Evolutionary conservation across 1,284 basidiomycete species (phyloP), one percentile per base, ranked within the genome.

Genomic region (Irpex sp.): DNA sequence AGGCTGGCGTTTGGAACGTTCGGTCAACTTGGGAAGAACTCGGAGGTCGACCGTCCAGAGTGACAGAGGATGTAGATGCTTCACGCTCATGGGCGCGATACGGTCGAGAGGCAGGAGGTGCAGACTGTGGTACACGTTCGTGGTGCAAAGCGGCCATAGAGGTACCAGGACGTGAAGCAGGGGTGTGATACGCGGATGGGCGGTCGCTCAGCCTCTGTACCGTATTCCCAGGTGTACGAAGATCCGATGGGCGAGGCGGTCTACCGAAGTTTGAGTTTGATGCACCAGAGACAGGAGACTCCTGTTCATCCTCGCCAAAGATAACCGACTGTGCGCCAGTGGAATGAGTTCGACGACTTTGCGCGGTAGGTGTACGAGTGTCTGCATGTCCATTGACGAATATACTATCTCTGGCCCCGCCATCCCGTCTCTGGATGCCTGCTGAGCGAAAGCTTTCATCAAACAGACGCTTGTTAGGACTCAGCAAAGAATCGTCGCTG

Each of bases 361-460:
- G 58, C 0, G 57, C 56, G 3, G 21, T 18, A 28, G 33, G 45
- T 9, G 52, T 21, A n/a, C 56, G 23, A 28, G 19, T 45, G 12
- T n/a, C 52, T 36, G 23, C 56, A 60, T 47, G 21, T 60, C 64
- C 28, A 54, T 56, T 61, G 9, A 61, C 66, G 58, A 83, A 82
- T 9, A 78, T 68, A 59, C 81, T 80, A 23, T 77, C 76, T 6
- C 65, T 65, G 8, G 57, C 57, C 37, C 39, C 35, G 7, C 37
- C 19, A 2, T 75, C 73, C 51, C 70, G 71, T 45, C 73, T 68
- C 61, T 75, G 81, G 61, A 91, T 75, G 5, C 90, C 90, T 1
- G 90, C 88, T 3, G 88, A 87, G 59, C 84, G 79, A 58, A 91
- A 70, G n/a, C 85, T 83, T 71, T 90, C 87, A 2, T 86, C 82